Evolutionary conservation across 192 early-diverging fungal species (phyloP), one percentile per base, ranked within the genome.

Genomic region (Dispira parvispora): DNA sequence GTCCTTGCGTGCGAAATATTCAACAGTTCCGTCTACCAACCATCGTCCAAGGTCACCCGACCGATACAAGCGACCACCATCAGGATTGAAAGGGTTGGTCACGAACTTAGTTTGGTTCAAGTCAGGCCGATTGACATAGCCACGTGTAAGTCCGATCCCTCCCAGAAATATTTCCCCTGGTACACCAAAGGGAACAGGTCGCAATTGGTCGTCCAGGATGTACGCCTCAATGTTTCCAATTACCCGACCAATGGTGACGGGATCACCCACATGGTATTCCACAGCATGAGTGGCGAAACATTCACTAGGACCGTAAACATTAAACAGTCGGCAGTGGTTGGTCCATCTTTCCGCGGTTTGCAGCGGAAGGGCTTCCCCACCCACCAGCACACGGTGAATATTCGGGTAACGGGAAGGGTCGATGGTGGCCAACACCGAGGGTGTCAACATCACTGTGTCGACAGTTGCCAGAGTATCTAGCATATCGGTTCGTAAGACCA

Each of bases 81-180:
- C 4, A 23, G n/a, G n/a, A 50, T 23, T 50, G 23, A 50, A 50
- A 4, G 49, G 23, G 8, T 50, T 50, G 49, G 16, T 4, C 4
- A 50, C 23, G 4, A 50, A 50, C 8, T 38, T 38, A 6, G 32
- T 4, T 6, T 6, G 32, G 32, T 38, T 38, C 32, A 38, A 6
- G 1, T 38, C 32, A 6, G 32, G 32, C 6, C 32, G 32, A 38
- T 38, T 38, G 32, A 38, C 32, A 38, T 38, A 38, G 6, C 32
- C 32, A 38, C 32, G 32, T 6, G 32, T 38, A 38, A 38, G 32
- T 38, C 32, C 32, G 32, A 38, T 38, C 32, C 32, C 16, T 23
- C 64, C 68, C 45, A 69, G 67, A 43, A 65, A 66, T 5, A 75
- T 42, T 52, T 71, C 68, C 0, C 69, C 69, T 14, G 53, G 45